Base-by-base conservation (phyloP, 139 green algal species). In the Asterochloris sp. region DNA sequence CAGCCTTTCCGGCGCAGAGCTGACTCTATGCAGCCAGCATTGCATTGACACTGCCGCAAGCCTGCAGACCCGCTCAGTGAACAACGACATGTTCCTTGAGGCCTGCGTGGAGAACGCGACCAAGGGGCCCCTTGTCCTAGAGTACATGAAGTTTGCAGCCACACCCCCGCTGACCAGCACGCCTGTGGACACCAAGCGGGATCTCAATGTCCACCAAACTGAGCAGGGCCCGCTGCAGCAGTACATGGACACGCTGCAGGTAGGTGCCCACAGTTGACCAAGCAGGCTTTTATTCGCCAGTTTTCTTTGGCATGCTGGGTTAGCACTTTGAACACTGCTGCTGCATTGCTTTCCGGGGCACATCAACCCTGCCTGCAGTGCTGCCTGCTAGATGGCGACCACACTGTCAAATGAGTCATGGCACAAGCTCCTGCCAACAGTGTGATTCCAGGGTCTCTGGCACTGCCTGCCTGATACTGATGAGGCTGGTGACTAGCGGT, bases 21-120 rank as follows among this genome's bases (percentile, higher is more conserved):
- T 54, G 38, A 54, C 6, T 54, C 38, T 6, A 2, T 54, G 38
- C 38, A 54, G 38, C 38, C 38, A 54, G 2, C 38, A 6, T 54
- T 6, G 38, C 38, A 54, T 6, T 54, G 38, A 54, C 38, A 10
- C 38, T 54, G 38, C 6, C 38, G 38, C 38, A 6, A 62, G 12
- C 15, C 17, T 73, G 84, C 73, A 84, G 84, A 83, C 67, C 15
- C 76, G 84, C 14, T 47, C 61, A 12, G 84, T 88, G 23, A 83
- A 74, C 6, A 83, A 88, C 0, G 68, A 79, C 61, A 82, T 84
- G 12, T 88, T 96, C 16, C 74, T 96, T 77, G 92, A 96, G 74
- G 91, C 90, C 12, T 92, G 87, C 75, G 83, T 96, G 29, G 92
- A 96, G 84, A 96, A 96, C 76, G 77, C 69, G 80, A 95, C 86